A percentile compares a stretch with the other conserved stretches of the same genome.
Evolutionary conservation across 1,284 basidiomycete genomes (phyloP).

Genomic region (Irpex sp.): DNA sequence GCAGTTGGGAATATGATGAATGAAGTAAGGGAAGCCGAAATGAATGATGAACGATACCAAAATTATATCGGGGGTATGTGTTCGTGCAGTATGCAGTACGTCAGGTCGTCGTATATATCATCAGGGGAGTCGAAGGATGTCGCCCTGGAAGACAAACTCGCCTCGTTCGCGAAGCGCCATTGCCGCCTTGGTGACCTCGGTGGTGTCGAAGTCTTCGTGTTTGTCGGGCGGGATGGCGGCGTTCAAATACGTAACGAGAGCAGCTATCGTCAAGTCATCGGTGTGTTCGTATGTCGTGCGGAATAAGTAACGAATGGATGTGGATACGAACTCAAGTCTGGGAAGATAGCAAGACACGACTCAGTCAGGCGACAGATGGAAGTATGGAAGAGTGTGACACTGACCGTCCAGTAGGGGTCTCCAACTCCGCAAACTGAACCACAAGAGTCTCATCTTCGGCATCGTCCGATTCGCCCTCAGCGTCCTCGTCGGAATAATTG

Average conservation of each 20-base stretch:
- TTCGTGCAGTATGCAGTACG: background rate
- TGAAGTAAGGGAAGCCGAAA: background rate
- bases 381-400: slow-evolving; percentile 18
- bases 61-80: background rate
- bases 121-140: slow-evolving; percentile 41
- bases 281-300: slow-evolving; percentile 55
- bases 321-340: slow-evolving; percentile 56
- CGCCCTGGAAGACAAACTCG: slow-evolving; percentile 53
- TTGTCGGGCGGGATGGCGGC: slow-evolving; percentile 71
- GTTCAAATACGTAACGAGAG: slow-evolving; percentile 66
- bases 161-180: slow-evolving; percentile 50
- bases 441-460: slow-evolving; percentile 18
- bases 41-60: background rate
- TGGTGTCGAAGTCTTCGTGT: slow-evolving; percentile 75
- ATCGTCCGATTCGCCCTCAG: slow-evolving; percentile 20
- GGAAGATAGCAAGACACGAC: background rate
- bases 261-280: slow-evolving; percentile 65
- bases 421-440: slow-evolving; percentile 47
- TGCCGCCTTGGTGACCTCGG: slow-evolving; percentile 61
- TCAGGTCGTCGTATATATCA: background rate
- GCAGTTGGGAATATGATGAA: background rate
- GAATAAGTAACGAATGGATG: slow-evolving; percentile 59
- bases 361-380: slow-evolving; percentile 1
- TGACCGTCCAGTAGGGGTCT: slow-evolving; percentile 54
- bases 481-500: slow-evolving; percentile 21